Percentiles rank a stretch among this genome's conserved stretches.
Evolutionary conservation across 257 asterid genomes (phyloP).

Genomic region (Eustoma russellianum): DNA sequence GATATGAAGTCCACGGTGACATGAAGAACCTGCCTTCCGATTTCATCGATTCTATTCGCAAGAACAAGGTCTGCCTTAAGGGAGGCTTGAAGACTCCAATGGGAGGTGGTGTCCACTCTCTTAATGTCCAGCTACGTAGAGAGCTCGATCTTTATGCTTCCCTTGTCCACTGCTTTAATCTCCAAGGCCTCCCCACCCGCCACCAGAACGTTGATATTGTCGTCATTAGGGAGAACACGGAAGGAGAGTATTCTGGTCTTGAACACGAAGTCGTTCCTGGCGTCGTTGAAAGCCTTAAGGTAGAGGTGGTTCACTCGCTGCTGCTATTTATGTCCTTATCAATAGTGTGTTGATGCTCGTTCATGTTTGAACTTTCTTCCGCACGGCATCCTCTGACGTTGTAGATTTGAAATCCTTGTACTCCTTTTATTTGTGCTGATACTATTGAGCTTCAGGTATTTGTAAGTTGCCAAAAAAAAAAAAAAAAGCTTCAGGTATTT

Average conservation of each 20-base stretch:
- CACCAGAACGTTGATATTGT: constrained; percentile 83
- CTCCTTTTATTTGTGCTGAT: no score
- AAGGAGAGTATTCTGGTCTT: constrained; percentile 92
- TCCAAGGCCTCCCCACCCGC: constrained; percentile 71
- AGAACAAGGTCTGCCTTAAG: constrained; percentile 85
- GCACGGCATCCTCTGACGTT: no score
- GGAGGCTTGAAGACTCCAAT: constrained; percentile 91
- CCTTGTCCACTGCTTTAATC: constrained; percentile 83
- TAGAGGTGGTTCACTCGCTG: constrained; percentile 7
- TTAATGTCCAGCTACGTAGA: constrained; percentile 71
- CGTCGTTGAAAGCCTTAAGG: constrained; percentile 97
- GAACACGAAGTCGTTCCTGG: constrained; percentile 99
- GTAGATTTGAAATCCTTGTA: no score
- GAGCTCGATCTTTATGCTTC: constrained; percentile 96
- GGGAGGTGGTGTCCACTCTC: constrained; percentile 93
- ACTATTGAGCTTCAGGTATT: no score
- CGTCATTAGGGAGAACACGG: constrained; percentile 92
- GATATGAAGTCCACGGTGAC: constrained; percentile 71
- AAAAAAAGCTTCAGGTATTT: no score
- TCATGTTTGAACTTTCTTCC: no score
- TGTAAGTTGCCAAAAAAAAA: no score
- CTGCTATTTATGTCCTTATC: no score
- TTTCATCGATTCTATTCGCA: constrained; percentile 67
- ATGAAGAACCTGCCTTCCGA: constrained; percentile 64
- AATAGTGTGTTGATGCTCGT: no score